Percentiles rank a stretch among this genome's conserved stretches.
These are phyloP conservation scores for Fusarium ramigenum DNA, from an alignment of 2,329 filamentous ascomycete genomes.

Conservation along the genomic window DNA sequence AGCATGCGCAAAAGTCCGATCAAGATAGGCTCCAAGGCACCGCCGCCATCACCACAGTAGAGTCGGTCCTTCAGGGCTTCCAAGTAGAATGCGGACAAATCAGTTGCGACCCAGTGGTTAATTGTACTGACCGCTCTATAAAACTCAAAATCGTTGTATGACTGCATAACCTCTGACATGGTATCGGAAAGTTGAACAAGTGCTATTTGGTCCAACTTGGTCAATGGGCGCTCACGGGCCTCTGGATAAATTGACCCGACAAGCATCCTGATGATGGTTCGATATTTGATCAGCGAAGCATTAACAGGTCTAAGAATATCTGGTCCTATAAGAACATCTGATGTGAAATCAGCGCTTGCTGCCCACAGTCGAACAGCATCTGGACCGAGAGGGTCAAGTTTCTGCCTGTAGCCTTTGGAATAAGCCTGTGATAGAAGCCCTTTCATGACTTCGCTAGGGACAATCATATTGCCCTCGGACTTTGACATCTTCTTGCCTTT, in stretches of 20 bases:
- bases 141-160: conserved; percentile 81
- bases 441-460: conserved; percentile 84
- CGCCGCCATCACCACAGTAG: conserved; percentile 80
- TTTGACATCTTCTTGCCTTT: conserved; percentile 99
- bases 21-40: conserved; percentile 73
- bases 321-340: conserved; percentile 84
- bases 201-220: conserved; percentile 77
- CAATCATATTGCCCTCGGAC: conserved; percentile 88
- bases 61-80: conserved; percentile 91
- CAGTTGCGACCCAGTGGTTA: conserved; percentile 82
- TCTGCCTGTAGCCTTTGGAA: conserved; percentile 53
- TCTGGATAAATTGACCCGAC: conserved; percentile 76
- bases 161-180: conserved; percentile 69
- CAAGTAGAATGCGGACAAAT: conserved; percentile 93
- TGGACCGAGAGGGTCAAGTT: conserved; percentile 78
- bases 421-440: conserved; percentile 78
- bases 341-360: conserved; percentile 90
- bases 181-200: conserved; percentile 76
- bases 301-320: conserved; percentile 81
- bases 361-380: conserved; percentile 92
- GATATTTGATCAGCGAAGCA: conserved; percentile 82
- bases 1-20: conserved; percentile 80
- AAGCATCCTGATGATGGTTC: conserved; percentile 90
- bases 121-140: conserved; percentile 78
- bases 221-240: conserved; percentile 60